phyloP scores from a whole-genome alignment of 2,329 filamentous ascomycete species.

The Parastagonospora nodorum region DNA sequence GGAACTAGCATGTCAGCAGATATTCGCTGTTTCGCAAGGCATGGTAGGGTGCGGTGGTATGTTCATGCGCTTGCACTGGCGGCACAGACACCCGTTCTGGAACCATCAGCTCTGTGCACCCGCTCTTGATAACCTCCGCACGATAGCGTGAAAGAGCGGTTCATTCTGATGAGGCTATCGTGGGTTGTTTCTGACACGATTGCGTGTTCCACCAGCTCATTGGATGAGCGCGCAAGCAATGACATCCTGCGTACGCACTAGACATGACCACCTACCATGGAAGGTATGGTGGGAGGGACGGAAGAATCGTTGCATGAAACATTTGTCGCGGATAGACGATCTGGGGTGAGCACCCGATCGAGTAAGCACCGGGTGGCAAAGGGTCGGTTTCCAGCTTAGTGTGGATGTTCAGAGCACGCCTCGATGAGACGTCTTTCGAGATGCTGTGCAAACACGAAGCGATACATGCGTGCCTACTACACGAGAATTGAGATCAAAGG shows the following conservation, averaged over 20 bases:
- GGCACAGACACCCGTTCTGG: neutral
- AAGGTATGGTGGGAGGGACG: neutral
- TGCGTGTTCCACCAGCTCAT: no score
- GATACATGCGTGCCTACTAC: no score
- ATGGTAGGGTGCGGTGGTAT: neutral
- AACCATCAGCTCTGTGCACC: neutral
- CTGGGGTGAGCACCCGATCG: conserved; percentile 7
- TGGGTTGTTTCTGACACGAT: no score
- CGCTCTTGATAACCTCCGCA: neutral
- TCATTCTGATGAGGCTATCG: no score
- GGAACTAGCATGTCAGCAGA: conserved; percentile 5
- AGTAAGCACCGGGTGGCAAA: neutral
- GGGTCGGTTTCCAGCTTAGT: neutral
- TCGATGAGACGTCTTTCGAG: neutral
- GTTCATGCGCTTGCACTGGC: conserved; percentile 2
- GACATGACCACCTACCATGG: no score
- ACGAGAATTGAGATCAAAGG: no score
- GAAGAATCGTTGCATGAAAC: conserved; percentile 10
- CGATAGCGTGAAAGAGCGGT: no score
- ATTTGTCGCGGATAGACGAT: conserved; percentile 15
- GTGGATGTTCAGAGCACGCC: neutral
- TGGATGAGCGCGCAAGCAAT: neutral
- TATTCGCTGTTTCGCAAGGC: conserved; percentile 5
- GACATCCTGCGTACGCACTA: neutral
- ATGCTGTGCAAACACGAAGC: neutral